Conservation (phyloP, 1,284 basidiomycete genomes). For the Ustilago vetiveriae region DNA sequence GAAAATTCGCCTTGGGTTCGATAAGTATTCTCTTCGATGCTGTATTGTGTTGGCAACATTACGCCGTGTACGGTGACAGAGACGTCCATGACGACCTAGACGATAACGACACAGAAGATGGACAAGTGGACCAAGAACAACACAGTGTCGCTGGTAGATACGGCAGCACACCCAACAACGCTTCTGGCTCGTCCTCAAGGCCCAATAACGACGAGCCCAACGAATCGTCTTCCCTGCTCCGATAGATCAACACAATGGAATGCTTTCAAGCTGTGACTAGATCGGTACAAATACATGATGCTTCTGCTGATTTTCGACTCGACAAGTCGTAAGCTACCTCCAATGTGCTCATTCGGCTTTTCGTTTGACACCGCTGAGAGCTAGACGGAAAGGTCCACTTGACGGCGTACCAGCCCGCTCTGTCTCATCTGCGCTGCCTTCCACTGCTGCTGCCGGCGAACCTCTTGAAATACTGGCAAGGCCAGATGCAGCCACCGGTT, state of each 20-base stretch:
- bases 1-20: slow-evolving; percentile 66
- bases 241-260: slow-evolving; percentile 3
- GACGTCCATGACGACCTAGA: neutral
- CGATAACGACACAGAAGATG: neutral
- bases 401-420: neutral
- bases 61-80: slow-evolving; percentile 58
- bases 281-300: slow-evolving; percentile 1
- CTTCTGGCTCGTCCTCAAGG: slow-evolving; percentile 1
- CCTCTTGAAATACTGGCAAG: neutral
- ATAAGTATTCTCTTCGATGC: slow-evolving; percentile 67
- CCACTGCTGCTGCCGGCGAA: slow-evolving; percentile 3
- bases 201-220: neutral
- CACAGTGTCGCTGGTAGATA: neutral
- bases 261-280: too few relatives aligned
- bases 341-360: slow-evolving; percentile 25
- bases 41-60: slow-evolving; percentile 68
- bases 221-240: slow-evolving; percentile 10
- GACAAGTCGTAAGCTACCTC: too few relatives aligned
- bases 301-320: neutral
- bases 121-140: neutral
- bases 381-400: slow-evolving; percentile 17
- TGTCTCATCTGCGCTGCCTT: neutral
- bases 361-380: slow-evolving; percentile 27
- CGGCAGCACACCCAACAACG: neutral
- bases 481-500: slow-evolving; percentile 6